These are phyloP conservation scores for Xylaria bambusicola DNA, from an alignment of 495 filamentous ascomycete genomes.

Conservation along the genomic window DNA sequence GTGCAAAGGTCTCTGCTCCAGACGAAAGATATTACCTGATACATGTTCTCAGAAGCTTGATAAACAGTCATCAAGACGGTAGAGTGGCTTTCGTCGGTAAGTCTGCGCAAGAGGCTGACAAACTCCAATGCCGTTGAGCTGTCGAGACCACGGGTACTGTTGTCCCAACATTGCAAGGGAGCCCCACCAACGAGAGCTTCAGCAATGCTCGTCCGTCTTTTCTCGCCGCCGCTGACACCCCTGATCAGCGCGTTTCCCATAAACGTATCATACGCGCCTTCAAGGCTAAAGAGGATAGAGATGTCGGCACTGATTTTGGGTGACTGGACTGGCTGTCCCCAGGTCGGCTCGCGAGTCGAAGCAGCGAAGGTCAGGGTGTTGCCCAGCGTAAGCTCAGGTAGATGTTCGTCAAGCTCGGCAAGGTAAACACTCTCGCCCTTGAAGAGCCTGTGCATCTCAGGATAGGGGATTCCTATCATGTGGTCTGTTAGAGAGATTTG, in stretches of 20 bases:
- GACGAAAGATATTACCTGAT: too few relatives aligned
- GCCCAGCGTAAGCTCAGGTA: slow-evolving; percentile 36
- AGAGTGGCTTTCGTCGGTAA: slow-evolving; percentile 52
- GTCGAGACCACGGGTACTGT: slow-evolving; percentile 57
- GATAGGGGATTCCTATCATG: slow-evolving; percentile 31
- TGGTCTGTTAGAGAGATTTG: too few relatives aligned
- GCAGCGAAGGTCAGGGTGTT: slow-evolving; percentile 63
- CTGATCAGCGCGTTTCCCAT: slow-evolving; percentile 78
- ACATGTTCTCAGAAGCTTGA: slow-evolving; percentile 70
- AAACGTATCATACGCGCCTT: too few relatives aligned
- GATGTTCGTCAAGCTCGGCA: slow-evolving; percentile 39
- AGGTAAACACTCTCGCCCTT: slow-evolving; percentile 59
- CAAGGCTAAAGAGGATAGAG: too few relatives aligned
- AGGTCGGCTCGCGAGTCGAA: too few relatives aligned
- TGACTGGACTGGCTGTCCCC: not conserved
- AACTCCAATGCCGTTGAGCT: slow-evolving; percentile 53
- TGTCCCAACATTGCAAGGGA: slow-evolving; percentile 44
- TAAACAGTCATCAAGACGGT: slow-evolving; percentile 70
- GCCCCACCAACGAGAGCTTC: slow-evolving; percentile 31
- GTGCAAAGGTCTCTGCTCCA: too few relatives aligned
- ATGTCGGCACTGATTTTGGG: slow-evolving; percentile 70
- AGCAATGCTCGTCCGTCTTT: slow-evolving; percentile 50
- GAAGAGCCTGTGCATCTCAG: slow-evolving; percentile 52
- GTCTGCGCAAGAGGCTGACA: slow-evolving; percentile 47
- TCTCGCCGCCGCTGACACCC: slow-evolving; percentile 60